phyloP scores from a whole-genome alignment of 345 rosid genomes.

The Bruguiera gymnorhiza region DNA sequence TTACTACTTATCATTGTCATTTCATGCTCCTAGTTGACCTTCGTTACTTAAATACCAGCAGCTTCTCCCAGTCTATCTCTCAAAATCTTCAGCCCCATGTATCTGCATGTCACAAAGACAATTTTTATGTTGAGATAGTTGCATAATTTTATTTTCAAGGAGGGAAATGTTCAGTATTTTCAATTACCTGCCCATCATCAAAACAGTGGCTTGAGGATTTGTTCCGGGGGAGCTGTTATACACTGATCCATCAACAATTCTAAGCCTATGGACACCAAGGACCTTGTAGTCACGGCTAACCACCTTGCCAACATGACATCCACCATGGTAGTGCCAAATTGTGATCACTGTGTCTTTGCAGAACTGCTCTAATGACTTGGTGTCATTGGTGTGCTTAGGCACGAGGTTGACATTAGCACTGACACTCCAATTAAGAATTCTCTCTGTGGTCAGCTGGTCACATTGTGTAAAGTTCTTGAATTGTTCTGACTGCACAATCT shows the following conservation, averaged over 20 bases:
- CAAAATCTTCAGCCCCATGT: slow-evolving; percentile 84
- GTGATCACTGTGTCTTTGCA: slow-evolving; percentile 91
- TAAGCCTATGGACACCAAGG: slow-evolving; percentile 64
- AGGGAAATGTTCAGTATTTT: not conserved
- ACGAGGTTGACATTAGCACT: slow-evolving; percentile 77
- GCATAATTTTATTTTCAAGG: not conserved
- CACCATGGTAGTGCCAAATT: slow-evolving; percentile 98
- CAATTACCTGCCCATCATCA: slow-evolving; percentile 97
- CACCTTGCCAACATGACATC: slow-evolving; percentile 82
- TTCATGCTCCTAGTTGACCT: not conserved
- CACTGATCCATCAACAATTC: slow-evolving; percentile 80
- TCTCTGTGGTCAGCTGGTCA: slow-evolving; percentile 48
- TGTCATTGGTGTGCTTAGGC: slow-evolving; percentile 72
- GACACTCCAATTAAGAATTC: slow-evolving; percentile 63
- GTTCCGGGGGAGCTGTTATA: slow-evolving; percentile 86
- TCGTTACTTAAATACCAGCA: slow-evolving; percentile 43
- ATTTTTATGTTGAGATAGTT: not conserved
- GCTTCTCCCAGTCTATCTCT: slow-evolving; percentile 60
- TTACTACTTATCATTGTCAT: not conserved
- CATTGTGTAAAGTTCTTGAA: slow-evolving; percentile 59
- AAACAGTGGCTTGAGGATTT: slow-evolving; percentile 91
- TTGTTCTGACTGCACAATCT: slow-evolving; percentile 57
- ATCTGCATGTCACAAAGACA: slow-evolving; percentile 46
- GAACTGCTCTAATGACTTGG: slow-evolving; percentile 85
- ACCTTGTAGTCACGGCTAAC: slow-evolving; percentile 52